Evolutionary conservation across 1,139 yeast species (phyloP), one percentile per base, ranked within the genome.

Genomic region (Protomyces macrosporus): DNA sequence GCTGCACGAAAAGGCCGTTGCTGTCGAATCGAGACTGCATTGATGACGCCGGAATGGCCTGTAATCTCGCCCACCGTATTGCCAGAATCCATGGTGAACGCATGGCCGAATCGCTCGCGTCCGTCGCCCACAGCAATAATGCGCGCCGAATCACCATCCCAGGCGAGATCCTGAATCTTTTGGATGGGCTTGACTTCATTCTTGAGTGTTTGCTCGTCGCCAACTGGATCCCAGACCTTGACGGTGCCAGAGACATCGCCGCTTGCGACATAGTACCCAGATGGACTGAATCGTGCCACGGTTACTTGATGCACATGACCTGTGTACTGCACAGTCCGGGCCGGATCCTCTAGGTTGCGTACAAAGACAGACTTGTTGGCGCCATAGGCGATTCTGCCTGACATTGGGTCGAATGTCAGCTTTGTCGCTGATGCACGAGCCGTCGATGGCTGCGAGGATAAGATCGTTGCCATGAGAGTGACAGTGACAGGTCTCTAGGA

Each of bases 81-180:
- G 65, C 98, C 98, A 0, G 96, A 82, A 73, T 93, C 99, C 82
- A 88, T 88, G 5, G 96, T 84, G 72, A 93, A 90, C 67, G 96
- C 91, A 70, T 88, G 97, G 3, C 98, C 98, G 72, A 84, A 90
- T 54, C 87, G 82, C 71, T 91, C 97, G 71, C 87, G 87, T 57
- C 98, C 98, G 70, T 88, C 87, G 62, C 99, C 99, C 9, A 91
- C 98, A 1, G 97, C 97, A 72, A 95, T 88, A 64, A 95, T 77
- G 68, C 98, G 81, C 65, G 85, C 79, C 59, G 86, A 84, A 71
- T 95, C 98, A 30, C 87, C 87, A 73, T 95, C 98, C 98, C 98
- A 95, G 0, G 91, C 86, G 68, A 93, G 79, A 67, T 90, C 90
- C 69, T 83, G 86, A 71, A 95, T 85, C 12, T 90, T 84, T 48